Conservation (phyloP, 2,329 filamentous ascomycete species). For the Cordyceps javanica region DNA sequence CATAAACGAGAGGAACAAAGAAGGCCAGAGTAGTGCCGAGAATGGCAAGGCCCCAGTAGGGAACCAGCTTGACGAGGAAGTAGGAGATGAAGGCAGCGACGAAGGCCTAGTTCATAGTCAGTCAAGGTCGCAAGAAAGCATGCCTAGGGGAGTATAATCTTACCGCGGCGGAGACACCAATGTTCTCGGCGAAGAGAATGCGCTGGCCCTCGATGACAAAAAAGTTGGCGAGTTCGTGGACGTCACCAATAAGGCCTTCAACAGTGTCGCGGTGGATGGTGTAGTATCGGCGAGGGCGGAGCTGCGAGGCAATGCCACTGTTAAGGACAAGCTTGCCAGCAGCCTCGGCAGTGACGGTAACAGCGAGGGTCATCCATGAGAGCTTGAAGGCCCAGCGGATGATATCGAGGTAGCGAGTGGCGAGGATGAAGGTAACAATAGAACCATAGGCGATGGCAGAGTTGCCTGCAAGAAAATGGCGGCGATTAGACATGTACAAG, state of each 20-base stretch:
- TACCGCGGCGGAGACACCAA: constrained; percentile 54
- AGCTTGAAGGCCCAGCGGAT: constrained; percentile 60
- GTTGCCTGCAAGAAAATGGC: constrained; percentile 40
- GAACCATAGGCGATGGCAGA: constrained; percentile 59
- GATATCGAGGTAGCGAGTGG: constrained; percentile 59
- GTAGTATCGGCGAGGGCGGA: constrained; percentile 63
- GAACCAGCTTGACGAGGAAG: constrained; percentile 62
- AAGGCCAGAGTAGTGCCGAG: constrained; percentile 55
- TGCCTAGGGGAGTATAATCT: constrained; percentile 24
- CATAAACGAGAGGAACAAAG: constrained; percentile 58
- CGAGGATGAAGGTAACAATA: constrained; percentile 54
- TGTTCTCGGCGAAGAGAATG: constrained; percentile 62
- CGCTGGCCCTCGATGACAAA: constrained; percentile 65
- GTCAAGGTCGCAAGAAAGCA: not conserved
- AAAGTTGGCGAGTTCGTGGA: constrained; percentile 66
- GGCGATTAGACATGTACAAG: constrained; percentile 16
- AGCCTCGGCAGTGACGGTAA: constrained; percentile 56
- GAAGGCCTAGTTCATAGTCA: constrained; percentile 42
- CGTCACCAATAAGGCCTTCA: constrained; percentile 54
- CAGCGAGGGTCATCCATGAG: constrained; percentile 55
- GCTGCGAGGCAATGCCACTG: constrained; percentile 57
- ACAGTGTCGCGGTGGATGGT: constrained; percentile 58
- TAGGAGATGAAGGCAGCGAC: constrained; percentile 59
- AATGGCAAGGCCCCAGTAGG: constrained; percentile 62
- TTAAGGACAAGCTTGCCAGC: constrained; percentile 55